These are phyloP conservation scores for Chrysoporthe cubensis DNA, from an alignment of 2,329 filamentous ascomycete species.

Conservation along the genomic window DNA sequence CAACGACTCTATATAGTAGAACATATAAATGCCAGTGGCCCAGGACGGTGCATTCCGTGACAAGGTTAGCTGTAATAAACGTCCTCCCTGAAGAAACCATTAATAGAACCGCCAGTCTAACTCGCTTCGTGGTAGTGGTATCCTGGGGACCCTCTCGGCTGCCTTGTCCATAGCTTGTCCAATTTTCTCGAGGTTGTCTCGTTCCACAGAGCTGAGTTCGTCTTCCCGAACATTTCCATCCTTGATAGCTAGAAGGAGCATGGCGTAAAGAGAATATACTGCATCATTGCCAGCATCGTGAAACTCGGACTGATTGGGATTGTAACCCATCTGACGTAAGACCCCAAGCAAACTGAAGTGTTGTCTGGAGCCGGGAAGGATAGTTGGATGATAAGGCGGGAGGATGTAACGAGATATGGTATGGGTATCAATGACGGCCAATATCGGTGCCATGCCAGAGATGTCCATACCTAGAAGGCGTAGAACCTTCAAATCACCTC, in stretches of 20 bases:
- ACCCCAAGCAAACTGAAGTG: background rate
- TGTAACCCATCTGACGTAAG: background rate
- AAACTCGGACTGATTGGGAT: background rate
- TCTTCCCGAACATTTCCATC: background rate
- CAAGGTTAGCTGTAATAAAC: too few species aligned
- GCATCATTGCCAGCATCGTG: slow-evolving; percentile 3
- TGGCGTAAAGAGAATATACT: background rate
- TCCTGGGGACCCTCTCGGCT: background rate
- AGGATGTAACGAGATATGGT: background rate
- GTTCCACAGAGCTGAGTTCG: background rate
- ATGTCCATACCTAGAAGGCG: background rate
- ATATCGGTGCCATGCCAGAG: slow-evolving; percentile 2
- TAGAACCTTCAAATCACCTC: background rate
- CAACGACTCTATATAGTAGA: too few species aligned
- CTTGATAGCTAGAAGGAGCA: slow-evolving; percentile 4
- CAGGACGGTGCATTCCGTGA: too few species aligned
- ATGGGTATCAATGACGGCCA: slow-evolving; percentile 5
- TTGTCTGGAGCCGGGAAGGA: background rate
- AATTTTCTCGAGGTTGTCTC: background rate
- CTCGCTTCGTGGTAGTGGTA: too few species aligned
- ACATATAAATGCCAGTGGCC: too few species aligned
- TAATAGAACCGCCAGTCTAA: too few species aligned
- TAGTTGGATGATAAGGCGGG: slow-evolving; percentile 5
- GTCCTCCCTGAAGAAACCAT: too few species aligned
- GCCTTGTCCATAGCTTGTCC: background rate